Conservation (phyloP, 106 monocot species). For the Apostasia ramifera region DNA sequence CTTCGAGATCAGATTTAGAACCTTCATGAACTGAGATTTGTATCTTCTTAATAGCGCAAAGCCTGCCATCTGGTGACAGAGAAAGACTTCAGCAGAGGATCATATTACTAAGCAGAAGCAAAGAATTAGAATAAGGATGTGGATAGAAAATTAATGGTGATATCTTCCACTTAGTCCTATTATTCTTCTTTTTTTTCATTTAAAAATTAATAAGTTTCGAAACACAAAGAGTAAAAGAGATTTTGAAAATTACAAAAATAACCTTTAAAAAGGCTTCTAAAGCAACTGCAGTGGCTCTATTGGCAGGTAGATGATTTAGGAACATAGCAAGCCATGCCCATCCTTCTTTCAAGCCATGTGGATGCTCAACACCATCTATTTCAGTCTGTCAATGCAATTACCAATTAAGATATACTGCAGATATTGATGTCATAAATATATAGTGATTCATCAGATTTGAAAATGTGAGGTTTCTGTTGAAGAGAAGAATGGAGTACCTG, state of each 20-base stretch:
- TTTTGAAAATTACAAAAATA: neutral
- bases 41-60: slow-evolving; percentile 57
- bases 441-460: neutral
- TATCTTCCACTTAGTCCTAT: no score
- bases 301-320: slow-evolving; percentile 60
- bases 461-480: neutral
- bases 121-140: neutral
- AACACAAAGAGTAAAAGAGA: neutral
- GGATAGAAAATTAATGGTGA: neutral
- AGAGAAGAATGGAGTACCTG: slow-evolving; percentile 38
- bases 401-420: neutral
- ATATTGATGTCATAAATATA: no score
- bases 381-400: slow-evolving; percentile 47
- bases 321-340: slow-evolving; percentile 95
- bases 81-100: neutral
- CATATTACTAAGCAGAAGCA: neutral
- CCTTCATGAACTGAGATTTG: slow-evolving; percentile 63
- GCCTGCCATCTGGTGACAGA: slow-evolving; percentile 65
- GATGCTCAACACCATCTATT: slow-evolving; percentile 43
- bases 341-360: slow-evolving; percentile 73
- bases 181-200: no score
- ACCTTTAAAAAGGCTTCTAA: slow-evolving; percentile 83
- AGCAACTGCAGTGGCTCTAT: slow-evolving; percentile 48
- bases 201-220: neutral
- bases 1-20: slow-evolving; percentile 36